Base-by-base conservation (phyloP, 306 rosid species). In the Cicer yamashitae region DNA sequence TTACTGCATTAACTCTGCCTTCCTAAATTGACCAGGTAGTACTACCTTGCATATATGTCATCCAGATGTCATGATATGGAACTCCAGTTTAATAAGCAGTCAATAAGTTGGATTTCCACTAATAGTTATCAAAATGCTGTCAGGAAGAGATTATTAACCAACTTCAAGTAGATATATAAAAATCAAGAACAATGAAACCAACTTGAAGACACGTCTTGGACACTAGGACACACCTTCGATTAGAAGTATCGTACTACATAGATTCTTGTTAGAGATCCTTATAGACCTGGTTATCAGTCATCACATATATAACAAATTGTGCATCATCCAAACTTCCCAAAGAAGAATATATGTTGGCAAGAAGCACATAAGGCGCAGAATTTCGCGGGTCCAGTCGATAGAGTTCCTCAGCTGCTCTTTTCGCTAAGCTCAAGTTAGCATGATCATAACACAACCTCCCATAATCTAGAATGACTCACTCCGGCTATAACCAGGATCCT, bases 291-390 rank as follows among this genome's bases (percentile, higher is more conserved):
- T 89, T 89, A 58, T 83, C 83, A 51, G 59, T 82, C 94, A 86
- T 83, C 47, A 82, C 30, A 75, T 86, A 91, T 69, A 94, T 88
- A 72, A 91, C 77, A 75, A 25, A 75, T 71, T 74, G 85, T 45
- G 84, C 94, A 56, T 88, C 92, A 78, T 89, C 90, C 92, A 94
- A 91, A 71, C 91, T 89, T 82, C 91, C 92, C 78, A 86, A 39
- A 46, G 90, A 83, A 66, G 97, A 88, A 80, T 86, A 89, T 66
- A 85, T 85, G 86, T 91, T 85, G 17, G 86, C 90, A 37, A 89
- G 85, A 82, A 91, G 92, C 76, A 89, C 92, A 66, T 86, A 89
- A 22, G 90, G 74, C 10, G 89, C 82, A 64, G 89, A 74, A 50
- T 83, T 82, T 46, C 73, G 77, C 6, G 85, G 90, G 71, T 86